These are phyloP conservation scores for Eucalyptus leucophloia DNA, from an alignment of 345 rosid genomes.

Conservation along the genomic window DNA sequence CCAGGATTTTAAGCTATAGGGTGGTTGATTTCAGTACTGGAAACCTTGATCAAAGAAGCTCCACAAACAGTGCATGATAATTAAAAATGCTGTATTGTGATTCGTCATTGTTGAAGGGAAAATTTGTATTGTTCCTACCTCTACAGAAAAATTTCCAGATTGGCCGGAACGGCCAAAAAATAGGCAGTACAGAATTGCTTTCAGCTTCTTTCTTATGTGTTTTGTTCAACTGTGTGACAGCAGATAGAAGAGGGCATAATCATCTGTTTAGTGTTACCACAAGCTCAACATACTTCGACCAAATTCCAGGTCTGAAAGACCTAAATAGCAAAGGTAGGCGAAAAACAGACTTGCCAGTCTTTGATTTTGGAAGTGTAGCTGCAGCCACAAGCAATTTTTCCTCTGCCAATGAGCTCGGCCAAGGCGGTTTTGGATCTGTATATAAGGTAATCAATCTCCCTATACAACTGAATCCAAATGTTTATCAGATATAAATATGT, in stretches of 20 bases:
- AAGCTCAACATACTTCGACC: not conserved
- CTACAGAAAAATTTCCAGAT: not conserved
- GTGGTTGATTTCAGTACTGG: not conserved
- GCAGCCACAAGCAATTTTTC: conserved; percentile 11
- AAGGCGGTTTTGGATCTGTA: conserved; percentile 12
- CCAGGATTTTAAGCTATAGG: not conserved
- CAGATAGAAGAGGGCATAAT: not conserved
- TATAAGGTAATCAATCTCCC: conserved; percentile 1
- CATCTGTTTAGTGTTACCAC: not conserved
- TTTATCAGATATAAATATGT: not conserved
- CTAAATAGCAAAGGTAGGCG: not conserved
- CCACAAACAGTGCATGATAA: not conserved
- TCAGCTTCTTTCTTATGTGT: not conserved
- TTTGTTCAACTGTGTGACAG: not conserved
- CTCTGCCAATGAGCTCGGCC: not conserved
- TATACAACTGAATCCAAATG: not conserved
- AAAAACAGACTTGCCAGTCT: not conserved
- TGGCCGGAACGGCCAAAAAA: not conserved
- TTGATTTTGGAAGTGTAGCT: not conserved
- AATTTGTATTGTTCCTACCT: not conserved
- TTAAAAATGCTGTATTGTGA: not conserved
- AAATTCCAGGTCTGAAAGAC: not conserved
- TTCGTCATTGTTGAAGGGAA: not conserved
- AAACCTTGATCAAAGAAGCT: not conserved
- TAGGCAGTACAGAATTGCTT: not conserved